A percentile compares a stretch with the other conserved stretches of the same genome.
phyloP scores from a whole-genome alignment of 305 asterid species.

The Ilex paraguariensis region DNA sequence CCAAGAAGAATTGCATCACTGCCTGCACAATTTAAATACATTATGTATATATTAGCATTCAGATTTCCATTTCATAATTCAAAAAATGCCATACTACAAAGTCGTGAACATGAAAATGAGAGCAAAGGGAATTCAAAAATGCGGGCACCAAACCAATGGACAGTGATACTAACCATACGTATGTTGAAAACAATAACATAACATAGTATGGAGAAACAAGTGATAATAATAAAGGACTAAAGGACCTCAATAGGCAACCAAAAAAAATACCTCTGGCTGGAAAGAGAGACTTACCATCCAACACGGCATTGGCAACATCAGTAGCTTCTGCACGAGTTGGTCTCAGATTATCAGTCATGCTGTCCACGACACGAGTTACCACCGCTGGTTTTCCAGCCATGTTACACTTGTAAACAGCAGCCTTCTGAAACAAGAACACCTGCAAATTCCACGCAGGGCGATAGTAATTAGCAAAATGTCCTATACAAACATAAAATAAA shows the following conservation, averaged over 20 bases:
- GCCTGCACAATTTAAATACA: too few species aligned
- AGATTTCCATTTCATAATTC: too few species aligned
- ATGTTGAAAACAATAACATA: too few species aligned
- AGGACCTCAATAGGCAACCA: too few species aligned
- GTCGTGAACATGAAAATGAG: background rate
- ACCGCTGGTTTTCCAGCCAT: constrained; percentile 96
- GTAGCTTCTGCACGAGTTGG: constrained; percentile 99
- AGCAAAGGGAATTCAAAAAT: too few species aligned
- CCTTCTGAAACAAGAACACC: constrained; percentile 94
- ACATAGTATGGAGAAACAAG: too few species aligned
- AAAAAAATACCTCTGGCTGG: background rate
- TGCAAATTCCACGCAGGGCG: constrained; percentile 24
- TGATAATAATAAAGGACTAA: too few species aligned
- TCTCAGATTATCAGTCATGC: constrained; percentile 93
- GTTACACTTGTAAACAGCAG: constrained; percentile 87
- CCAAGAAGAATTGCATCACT: constrained; percentile 52
- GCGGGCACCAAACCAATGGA: too few species aligned
- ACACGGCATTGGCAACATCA: constrained; percentile 96
- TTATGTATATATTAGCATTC: too few species aligned
- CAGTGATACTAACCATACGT: too few species aligned
- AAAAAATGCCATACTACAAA: background rate
- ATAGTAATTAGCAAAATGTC: background rate
- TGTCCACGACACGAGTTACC: constrained; percentile 90
- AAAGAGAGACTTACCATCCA: constrained; percentile 60
- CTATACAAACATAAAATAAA: background rate